Conservation (phyloP, 106 monocot genomes). For the Acorus gramineus region DNA sequence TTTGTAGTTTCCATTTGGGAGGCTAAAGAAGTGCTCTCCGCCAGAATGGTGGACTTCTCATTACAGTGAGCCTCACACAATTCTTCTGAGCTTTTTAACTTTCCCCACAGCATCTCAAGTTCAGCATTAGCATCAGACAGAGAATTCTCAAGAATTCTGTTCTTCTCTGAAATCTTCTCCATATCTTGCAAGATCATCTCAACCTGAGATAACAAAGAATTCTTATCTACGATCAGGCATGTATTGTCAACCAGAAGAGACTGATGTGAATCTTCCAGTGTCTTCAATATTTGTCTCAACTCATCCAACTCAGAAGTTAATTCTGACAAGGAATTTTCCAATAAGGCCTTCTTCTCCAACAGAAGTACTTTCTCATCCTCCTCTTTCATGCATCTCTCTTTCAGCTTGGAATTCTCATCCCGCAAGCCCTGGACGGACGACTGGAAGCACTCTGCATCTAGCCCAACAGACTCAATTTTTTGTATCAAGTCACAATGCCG, state of each 20-base stretch:
- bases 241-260: conserved; percentile 21
- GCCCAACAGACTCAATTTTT: conserved; percentile 31
- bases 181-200: conserved; percentile 29
- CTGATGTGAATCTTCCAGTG: conserved; percentile 48
- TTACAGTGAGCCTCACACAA: conserved; percentile 34
- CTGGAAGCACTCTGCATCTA: conserved; percentile 34
- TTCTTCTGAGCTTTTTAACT: conserved; percentile 47
- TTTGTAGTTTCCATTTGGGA: conserved; percentile 48
- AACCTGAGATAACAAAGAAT: conserved; percentile 27
- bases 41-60: conserved; percentile 50
- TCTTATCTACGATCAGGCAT: conserved; percentile 27
- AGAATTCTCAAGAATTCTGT: conserved; percentile 50
- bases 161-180: conserved; percentile 46
- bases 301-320: conserved; percentile 46
- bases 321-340: conserved; percentile 56
- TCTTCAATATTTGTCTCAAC: conserved; percentile 40
- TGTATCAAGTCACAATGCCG: conserved; percentile 25
- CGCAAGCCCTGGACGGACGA: conserved; percentile 35
- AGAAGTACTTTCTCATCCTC: conserved; percentile 37
- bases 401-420: conserved; percentile 33
- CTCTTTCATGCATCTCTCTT: conserved; percentile 28
- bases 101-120: conserved; percentile 48
- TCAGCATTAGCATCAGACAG: conserved; percentile 52
- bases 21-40: conserved; percentile 47
- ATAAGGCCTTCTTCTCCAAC: conserved; percentile 28